A percentile compares a stretch with the other conserved stretches of the same genome.
Conservation (phyloP, 768 basidiomycete species). For the Ramaria sp. region DNA sequence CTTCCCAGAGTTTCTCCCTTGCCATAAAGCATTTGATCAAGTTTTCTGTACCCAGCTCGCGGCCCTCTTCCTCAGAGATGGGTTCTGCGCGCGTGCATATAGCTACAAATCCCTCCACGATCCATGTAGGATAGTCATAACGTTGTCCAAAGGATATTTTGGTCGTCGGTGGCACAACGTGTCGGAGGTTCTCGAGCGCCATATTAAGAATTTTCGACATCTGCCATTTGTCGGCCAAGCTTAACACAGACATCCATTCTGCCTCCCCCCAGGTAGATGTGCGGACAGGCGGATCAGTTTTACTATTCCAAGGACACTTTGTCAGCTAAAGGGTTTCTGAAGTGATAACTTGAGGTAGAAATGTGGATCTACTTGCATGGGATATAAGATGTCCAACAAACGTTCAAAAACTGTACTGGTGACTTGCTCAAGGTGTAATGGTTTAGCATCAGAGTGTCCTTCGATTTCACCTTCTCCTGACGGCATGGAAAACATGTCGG, state of each 20-base stretch:
- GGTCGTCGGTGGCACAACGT: not conserved
- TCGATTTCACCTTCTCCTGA: not conserved
- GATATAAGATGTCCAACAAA: not conserved
- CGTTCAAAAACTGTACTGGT: not conserved
- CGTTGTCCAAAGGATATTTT: not conserved
- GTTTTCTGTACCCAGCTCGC: not conserved
- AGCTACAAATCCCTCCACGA: not conserved
- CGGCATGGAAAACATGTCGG: not conserved
- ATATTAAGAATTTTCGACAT: not conserved
- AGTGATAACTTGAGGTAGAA: not conserved
- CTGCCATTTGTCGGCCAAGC: slow-evolving; percentile 4
- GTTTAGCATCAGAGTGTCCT: not conserved
- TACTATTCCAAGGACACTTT: not conserved
- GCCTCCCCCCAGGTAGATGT: not conserved
- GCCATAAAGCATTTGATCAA: not conserved
- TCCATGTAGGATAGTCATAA: not conserved
- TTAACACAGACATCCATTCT: not conserved
- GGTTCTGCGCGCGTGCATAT: not conserved
- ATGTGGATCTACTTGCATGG: not conserved
- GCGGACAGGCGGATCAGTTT: not conserved
- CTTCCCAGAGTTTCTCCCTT: not conserved
- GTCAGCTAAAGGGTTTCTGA: too few relatives aligned
- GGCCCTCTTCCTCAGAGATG: not conserved
- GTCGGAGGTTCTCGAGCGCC: not conserved
- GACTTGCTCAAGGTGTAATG: not conserved